phyloP scores from a whole-genome alignment of 441 rosid species.

The Rhodomyrtus psidioides region DNA sequence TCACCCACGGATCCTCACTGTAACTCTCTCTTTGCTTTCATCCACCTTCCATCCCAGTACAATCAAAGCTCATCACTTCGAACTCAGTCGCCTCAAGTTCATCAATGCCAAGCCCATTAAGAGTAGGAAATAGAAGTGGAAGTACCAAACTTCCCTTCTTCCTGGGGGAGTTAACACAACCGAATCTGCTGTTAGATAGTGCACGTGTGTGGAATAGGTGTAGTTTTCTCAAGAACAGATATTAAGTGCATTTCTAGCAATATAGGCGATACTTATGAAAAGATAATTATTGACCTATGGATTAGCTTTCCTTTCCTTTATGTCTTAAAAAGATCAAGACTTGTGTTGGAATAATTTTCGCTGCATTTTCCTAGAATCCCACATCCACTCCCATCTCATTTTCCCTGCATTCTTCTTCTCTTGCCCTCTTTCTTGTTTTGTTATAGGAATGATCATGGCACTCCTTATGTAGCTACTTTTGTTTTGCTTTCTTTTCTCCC shows the following conservation, averaged over 20 bases:
- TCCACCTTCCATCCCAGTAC: conserved; percentile 79
- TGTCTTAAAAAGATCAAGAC: neutral
- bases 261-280: neutral
- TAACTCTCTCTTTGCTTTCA: conserved; percentile 65
- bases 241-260: neutral
- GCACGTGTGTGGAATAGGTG: neutral
- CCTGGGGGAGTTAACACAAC: neutral
- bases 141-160: conserved; percentile 31
- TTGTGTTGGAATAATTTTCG: neutral
- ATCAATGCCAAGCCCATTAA: conserved; percentile 34
- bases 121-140: conserved; percentile 49
- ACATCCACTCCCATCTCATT: neutral
- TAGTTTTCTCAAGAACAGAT: neutral
- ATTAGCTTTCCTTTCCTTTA: neutral
- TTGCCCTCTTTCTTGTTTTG: neutral
- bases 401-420: neutral
- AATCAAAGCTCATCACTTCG: conserved; percentile 47
- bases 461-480: too few relatives aligned
- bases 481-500: too few relatives aligned
- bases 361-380: neutral
- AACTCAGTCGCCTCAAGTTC: conserved; percentile 32
- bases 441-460: neutral
- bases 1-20: conserved; percentile 80
- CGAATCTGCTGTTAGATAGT: neutral
- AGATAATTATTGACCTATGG: neutral